phyloP scores from a whole-genome alignment of 225 moss, liverwort and hornwort species.

The Pseudoscleropodium purum region DNA sequence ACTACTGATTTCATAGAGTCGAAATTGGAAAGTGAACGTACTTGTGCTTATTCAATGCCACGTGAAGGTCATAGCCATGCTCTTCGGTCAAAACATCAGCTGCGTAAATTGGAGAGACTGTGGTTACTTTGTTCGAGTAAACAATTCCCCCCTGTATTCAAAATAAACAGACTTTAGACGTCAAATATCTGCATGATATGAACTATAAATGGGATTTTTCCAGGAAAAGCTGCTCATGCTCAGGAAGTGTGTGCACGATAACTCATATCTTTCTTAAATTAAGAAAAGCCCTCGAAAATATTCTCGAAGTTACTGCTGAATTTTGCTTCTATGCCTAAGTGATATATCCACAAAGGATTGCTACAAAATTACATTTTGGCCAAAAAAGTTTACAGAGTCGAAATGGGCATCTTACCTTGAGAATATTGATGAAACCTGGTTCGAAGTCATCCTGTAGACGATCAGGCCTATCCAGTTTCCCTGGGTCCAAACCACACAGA shows the following conservation, averaged over 20 bases:
- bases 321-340: background rate
- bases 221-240: background rate
- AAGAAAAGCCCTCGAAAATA: background rate
- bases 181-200: background rate
- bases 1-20: background rate
- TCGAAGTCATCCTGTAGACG: conserved; percentile 60
- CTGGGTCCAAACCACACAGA: conserved; percentile 49
- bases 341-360: background rate
- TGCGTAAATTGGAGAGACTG: conserved; percentile 62
- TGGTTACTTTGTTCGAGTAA: conserved; percentile 67
- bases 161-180: background rate
- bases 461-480: conserved; percentile 45
- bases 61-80: conserved; percentile 54
- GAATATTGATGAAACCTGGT: conserved; percentile 35
- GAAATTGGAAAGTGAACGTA: conserved; percentile 2
- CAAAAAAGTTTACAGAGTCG: background rate
- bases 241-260: background rate
- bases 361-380: background rate
- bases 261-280: background rate
- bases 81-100: conserved; percentile 43
- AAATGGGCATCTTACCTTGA: conserved; percentile 31
- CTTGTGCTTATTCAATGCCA: conserved; percentile 46
- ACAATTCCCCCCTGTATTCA: conserved; percentile 53
- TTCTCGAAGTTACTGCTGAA: background rate
- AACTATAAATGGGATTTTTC: background rate